Base-by-base conservation (phyloP, 1,284 basidiomycete genomes). In the Naganishia albida region DNA sequence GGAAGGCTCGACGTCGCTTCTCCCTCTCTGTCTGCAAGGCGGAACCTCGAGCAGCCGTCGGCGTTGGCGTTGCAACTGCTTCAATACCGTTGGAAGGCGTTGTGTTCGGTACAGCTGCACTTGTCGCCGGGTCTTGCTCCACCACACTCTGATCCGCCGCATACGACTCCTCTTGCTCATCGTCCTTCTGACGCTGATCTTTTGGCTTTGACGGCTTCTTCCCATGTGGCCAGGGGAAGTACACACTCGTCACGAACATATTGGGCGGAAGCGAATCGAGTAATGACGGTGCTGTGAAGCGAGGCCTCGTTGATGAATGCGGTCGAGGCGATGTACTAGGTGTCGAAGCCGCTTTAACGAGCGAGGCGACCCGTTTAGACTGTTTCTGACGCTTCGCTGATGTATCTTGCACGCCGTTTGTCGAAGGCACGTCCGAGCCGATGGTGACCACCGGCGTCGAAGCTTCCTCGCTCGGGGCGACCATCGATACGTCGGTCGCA, bases 201-300 rank as follows among this genome's bases (percentile, higher is more conserved):
- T 63, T 54, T 8, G 13, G 39, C 42, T 63, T 52, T 23, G 23
- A 16, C 26, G 34, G 23, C 40, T 54, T 42, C 16, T 42, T 63
- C 16, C 60, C 51, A 26, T 63, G 60, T 26, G 50, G 50, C 60
- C 60, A 63, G 26, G 64, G 57, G 39, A 73, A 76, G 50, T 70
- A 72, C 16, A 30, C 46, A 15, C 68, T 66, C 12, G 76, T 74
- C 18, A 78, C 73, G 46, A 75, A 75, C 15, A 78, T 69, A 55
- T 78, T 77, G 28, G 50, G 64, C 2, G 77, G 77, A 16, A 78
- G 59, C 18, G 60, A 54, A 0, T 48, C 60, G 52, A 54, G 64
- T 49, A 74, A 72, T 7, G 71, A 73, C 0, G 75, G 74, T 0
- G 74, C 71, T 0, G 72, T 54, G 25, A 75, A 65, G 13, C 63